Evolutionary conservation across 495 filamentous ascomycete species (phyloP), one percentile per base, ranked within the genome.

Genomic region (Lentithecium fluviatile): DNA sequence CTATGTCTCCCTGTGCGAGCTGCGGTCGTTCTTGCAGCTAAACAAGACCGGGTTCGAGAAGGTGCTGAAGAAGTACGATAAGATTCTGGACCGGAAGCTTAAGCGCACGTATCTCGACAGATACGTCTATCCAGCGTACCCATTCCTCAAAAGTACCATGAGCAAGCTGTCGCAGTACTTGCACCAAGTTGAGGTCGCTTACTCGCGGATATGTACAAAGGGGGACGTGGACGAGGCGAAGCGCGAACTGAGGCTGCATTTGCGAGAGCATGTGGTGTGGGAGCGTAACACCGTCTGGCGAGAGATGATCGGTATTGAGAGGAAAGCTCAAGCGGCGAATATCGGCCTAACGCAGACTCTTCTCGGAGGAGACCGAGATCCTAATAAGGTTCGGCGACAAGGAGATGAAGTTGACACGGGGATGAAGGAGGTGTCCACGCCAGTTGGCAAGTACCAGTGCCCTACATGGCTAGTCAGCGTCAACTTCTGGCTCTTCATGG

Each of bases 281-380:
- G 94, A 99, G 69, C 82, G 94, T 46, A 99, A 99, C 66, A 99
- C 94, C 0, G 94, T 99, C 4, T 99, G 94, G 94, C 79, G 95
- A 72, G 94, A 99, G 64, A 93, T 99, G 84, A 99, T 99, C 69
- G 94, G 93, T 54, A 90, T 99, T 61, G 94, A 99, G 77, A 81
- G 94, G 21, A 94, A 95, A 77, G 90, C 91, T 5, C 91, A 99
- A 74, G 94, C 92, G 21, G 94, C 93, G 12, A 96, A 92, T 60
- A 82, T 99, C 61, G 95, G 94, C 15, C 75, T 90, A 52, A 75
- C 84, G 56, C 81, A 85, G 58, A 90, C 90, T 6, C 79, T 98
- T 46, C 81, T 97, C 2, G 91, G 91, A 17, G 79, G 83, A 6
- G 88, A 89, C 29, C 75, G 74, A 2, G 89, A 95, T 56, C 85